phyloP scores from a whole-genome alignment of 179 eudicot genomes.

The Beta corolliflora region DNA sequence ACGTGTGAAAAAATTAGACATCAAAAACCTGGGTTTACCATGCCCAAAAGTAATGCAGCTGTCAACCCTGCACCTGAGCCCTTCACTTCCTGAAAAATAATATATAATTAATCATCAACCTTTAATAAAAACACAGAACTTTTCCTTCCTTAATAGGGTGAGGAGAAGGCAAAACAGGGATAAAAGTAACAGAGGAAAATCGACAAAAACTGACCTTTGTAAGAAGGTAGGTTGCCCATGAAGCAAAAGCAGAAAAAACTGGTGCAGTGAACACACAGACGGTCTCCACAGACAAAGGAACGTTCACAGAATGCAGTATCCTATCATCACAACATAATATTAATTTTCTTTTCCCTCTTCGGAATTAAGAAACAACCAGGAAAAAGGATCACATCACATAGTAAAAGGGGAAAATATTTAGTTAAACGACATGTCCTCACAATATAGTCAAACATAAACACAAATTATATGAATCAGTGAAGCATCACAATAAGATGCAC shows the following conservation, averaged over 20 bases:
- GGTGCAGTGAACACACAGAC: constrained; percentile 99
- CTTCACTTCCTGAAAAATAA: constrained; percentile 73
- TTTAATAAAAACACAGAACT: background rate
- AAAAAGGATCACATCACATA: background rate
- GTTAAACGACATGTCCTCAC: background rate
- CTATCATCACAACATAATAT: constrained; percentile 46
- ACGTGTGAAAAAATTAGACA: constrained; percentile 11
- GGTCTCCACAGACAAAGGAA: constrained; percentile 97
- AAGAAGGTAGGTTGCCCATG: constrained; percentile 95
- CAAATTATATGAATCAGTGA: background rate
- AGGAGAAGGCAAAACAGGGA: background rate
- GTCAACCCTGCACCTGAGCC: constrained; percentile 95
- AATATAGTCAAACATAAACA: constrained; percentile 6
- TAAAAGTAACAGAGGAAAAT: background rate
- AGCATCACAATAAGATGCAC: constrained; percentile 11
- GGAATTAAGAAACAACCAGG: background rate
- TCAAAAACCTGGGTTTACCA: constrained; percentile 50
- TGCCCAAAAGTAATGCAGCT: constrained; percentile 90
- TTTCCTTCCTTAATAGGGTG: background rate
- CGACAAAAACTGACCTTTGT: constrained; percentile 63
- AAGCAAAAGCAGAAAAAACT: constrained; percentile 86
- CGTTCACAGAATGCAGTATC: constrained; percentile 77
- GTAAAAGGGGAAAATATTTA: background rate
- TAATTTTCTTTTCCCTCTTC: background rate
- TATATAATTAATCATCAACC: constrained; percentile 22